These are phyloP conservation scores for Pseudocercospora ulei DNA, from an alignment of 2,329 filamentous ascomycete genomes.

Conservation along the genomic window DNA sequence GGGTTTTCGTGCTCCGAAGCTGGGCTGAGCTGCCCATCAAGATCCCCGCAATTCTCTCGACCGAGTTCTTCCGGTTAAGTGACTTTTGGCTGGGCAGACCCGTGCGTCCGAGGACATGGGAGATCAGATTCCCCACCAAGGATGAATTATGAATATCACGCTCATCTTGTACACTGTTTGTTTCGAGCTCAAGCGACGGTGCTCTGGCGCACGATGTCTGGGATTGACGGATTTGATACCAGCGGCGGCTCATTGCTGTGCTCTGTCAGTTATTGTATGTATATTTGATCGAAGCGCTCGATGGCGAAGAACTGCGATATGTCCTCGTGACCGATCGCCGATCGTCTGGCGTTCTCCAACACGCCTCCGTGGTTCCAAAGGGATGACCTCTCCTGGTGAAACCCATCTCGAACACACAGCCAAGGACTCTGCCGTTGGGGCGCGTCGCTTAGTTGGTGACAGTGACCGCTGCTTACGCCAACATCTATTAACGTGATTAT, in stretches of 20 bases:
- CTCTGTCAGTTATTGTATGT: neutral
- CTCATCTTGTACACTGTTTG: conserved; percentile 2
- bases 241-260: neutral
- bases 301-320: neutral
- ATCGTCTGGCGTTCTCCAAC: neutral
- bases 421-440: neutral
- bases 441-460: no score
- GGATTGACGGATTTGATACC: conserved; percentile 2
- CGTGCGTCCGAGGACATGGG: conserved; percentile 50
- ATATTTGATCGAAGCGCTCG: neutral
- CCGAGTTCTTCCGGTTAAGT: conserved; percentile 50
- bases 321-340: neutral
- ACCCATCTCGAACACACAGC: no score
- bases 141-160: conserved; percentile 27
- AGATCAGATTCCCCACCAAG: conserved; percentile 39
- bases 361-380: neutral
- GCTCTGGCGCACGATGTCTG: conserved; percentile 3
- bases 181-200: conserved; percentile 11
- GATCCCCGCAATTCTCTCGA: conserved; percentile 41
- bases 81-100: conserved; percentile 56
- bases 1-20: conserved; percentile 56
- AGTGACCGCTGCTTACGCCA: no score
- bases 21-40: conserved; percentile 49
- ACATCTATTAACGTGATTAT: no score
- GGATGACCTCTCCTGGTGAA: neutral